Evolutionary conservation across 495 filamentous ascomycete species (phyloP).

Genomic region (Aspergillus hancockii): DNA sequence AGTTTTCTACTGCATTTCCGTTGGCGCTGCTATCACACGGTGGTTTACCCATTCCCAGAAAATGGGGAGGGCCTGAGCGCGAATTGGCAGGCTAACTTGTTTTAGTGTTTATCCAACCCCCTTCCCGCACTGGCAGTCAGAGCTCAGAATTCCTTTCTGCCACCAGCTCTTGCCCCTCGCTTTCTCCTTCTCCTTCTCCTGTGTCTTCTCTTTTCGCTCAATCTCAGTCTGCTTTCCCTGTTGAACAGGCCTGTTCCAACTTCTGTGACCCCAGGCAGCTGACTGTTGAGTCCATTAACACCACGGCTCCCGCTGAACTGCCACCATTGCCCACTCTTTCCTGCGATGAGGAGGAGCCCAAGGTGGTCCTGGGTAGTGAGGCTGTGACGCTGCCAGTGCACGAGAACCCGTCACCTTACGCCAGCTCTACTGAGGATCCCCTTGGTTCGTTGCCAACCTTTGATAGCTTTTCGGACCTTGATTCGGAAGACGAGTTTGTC

Average conservation of each 20-base stretch:
- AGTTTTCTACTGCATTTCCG: neutral
- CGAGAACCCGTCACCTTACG: conserved; percentile 49
- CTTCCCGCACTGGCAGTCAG: conserved; percentile 64
- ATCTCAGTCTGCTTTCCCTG: conserved; percentile 53
- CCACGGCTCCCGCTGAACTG: conserved; percentile 60
- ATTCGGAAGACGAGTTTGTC: conserved; percentile 88
- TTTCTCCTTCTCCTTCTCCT: conserved; percentile 76
- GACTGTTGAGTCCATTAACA: conserved; percentile 66
- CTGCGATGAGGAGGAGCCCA: conserved; percentile 75
- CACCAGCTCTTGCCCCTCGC: conserved; percentile 71
- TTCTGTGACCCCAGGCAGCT: conserved; percentile 95
- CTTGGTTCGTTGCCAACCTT: conserved; percentile 71
- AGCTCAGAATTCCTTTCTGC: conserved; percentile 72
- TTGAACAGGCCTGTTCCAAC: conserved; percentile 47
- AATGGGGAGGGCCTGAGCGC: conserved; percentile 9
- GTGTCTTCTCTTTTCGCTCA: conserved; percentile 60
- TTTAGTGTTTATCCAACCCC: conserved; percentile 79
- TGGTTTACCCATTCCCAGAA: neutral
- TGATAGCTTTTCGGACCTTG: conserved; percentile 85
- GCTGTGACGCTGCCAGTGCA: conserved; percentile 56
- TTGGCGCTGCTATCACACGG: neutral
- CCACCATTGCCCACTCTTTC: conserved; percentile 68
- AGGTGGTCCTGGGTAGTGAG: conserved; percentile 68
- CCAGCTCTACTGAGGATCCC: conserved; percentile 49
- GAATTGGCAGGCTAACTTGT: conserved; percentile 22